Evolutionary conservation across 1,284 basidiomycete species (phyloP).

Genomic region (Sporisorium iseilematis-ciliati): DNA sequence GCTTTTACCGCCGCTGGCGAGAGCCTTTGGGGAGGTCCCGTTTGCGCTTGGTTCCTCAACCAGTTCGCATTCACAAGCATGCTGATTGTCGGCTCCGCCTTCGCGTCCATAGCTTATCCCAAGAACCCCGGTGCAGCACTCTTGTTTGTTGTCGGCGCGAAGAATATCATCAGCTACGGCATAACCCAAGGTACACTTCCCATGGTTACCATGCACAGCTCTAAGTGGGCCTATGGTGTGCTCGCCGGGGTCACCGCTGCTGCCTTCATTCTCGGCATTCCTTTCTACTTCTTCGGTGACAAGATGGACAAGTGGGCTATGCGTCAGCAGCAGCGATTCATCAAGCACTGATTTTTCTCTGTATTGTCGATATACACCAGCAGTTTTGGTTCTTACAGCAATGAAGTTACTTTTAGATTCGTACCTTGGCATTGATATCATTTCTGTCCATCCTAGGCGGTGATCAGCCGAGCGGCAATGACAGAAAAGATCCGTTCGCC

Average conservation of each 20-base stretch:
- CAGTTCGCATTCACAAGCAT: conserved; percentile 5
- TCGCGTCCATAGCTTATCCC: conserved; percentile 5
- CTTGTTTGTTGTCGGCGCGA: conserved; percentile 5
- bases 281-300: conserved; percentile 8
- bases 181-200: conserved; percentile 10
- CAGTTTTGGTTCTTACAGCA: too few species aligned
- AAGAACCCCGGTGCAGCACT: conserved; percentile 10
- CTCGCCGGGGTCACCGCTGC: background rate
- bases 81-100: conserved; percentile 5
- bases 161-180: conserved; percentile 15
- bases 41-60: conserved; percentile 8
- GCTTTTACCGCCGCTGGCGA: conserved; percentile 1
- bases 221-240: conserved; percentile 10
- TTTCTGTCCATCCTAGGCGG: too few species aligned
- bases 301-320: conserved; percentile 11
- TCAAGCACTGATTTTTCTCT: background rate
- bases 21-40: background rate
- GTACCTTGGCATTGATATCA: too few species aligned
- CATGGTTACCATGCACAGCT: conserved; percentile 3
- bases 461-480: too few species aligned
- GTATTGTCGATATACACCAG: background rate
- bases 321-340: conserved; percentile 7
- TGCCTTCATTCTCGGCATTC: background rate
- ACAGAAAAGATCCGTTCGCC: too few species aligned
- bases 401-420: too few species aligned